Percentiles rank a stretch among this genome's conserved stretches.
Conservation (phyloP, 768 basidiomycete species). For the Agaricus bisporus region DNA sequence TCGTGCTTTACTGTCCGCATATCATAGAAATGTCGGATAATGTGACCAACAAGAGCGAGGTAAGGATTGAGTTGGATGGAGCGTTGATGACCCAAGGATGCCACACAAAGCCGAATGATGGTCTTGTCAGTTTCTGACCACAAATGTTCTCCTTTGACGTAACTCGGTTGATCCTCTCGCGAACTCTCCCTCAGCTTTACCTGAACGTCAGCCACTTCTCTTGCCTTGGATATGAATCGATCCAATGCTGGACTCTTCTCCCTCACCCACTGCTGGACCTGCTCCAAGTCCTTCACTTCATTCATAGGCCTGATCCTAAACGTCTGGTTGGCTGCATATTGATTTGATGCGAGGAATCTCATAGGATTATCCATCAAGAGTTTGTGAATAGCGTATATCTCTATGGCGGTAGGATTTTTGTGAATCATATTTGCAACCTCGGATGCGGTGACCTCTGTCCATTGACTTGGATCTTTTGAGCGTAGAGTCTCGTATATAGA, state of each 20-base stretch:
- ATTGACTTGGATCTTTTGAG: slow-evolving; percentile 40
- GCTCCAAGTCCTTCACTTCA: slow-evolving; percentile 46
- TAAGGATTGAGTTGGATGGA: slow-evolving; percentile 62
- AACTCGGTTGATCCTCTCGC: slow-evolving; percentile 19
- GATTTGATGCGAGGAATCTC: slow-evolving; percentile 46
- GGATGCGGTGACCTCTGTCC: slow-evolving; percentile 48
- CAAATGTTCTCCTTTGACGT: slow-evolving; percentile 18
- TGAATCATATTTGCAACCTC: slow-evolving; percentile 45
- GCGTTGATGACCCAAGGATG: slow-evolving; percentile 43
- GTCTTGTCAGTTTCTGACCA: slow-evolving; percentile 50
- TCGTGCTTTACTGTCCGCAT: slow-evolving; percentile 24
- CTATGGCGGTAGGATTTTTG: slow-evolving; percentile 24
- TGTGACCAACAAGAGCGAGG: slow-evolving; percentile 37
- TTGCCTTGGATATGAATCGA: slow-evolving; percentile 47
- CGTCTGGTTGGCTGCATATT: slow-evolving; percentile 40
- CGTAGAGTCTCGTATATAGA: slow-evolving; percentile 42
- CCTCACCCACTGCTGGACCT: slow-evolving; percentile 44
- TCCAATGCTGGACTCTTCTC: slow-evolving; percentile 31
- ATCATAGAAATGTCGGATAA: slow-evolving; percentile 53
- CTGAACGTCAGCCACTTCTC: slow-evolving; percentile 27
- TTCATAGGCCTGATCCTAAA: slow-evolving; percentile 61
- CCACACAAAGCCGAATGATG: slow-evolving; percentile 55
- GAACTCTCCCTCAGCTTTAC: slow-evolving; percentile 23
- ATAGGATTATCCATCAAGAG: slow-evolving; percentile 49
- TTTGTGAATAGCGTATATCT: slow-evolving; percentile 52